Evolutionary conservation across 257 asterid genomes (phyloP).

Genomic region (Vinca minor): DNA sequence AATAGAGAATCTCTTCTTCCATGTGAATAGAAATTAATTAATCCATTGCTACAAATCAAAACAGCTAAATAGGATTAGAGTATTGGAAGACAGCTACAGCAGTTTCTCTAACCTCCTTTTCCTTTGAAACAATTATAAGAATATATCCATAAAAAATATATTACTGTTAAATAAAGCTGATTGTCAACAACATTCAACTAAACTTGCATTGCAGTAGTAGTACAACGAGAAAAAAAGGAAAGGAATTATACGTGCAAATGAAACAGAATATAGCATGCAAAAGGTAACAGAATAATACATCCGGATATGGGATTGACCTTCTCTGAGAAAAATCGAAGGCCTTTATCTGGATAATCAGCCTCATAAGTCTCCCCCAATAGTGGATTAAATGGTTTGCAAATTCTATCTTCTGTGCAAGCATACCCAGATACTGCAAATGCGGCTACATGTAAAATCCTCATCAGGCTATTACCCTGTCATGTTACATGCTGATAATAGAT

Average conservation of each 20-base stretch:
- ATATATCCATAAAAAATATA: background rate
- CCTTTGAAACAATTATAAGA: background rate
- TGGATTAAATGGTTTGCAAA: constrained; percentile 96
- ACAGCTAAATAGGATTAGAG: too few relatives aligned
- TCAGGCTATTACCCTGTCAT: constrained; percentile 76
- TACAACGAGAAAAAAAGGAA: background rate
- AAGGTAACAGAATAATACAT: constrained; percentile 11
- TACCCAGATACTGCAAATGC: constrained; percentile 99
- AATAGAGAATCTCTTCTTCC: background rate
- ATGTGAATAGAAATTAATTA: background rate
- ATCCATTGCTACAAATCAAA: too few relatives aligned
- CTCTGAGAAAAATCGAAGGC: constrained; percentile 81
- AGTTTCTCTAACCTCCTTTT: background rate
- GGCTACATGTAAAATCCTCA: constrained; percentile 92
- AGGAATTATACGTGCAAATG: background rate
- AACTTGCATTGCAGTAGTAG: background rate
- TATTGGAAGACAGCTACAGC: background rate
- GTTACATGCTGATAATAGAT: constrained; percentile 1
- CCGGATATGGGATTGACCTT: constrained; percentile 44
- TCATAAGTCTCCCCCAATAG: constrained; percentile 94
- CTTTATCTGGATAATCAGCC: constrained; percentile 94
- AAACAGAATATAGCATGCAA: background rate
- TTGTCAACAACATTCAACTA: background rate
- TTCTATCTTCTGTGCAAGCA: constrained; percentile 90
- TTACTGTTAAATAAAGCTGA: background rate